Base-by-base conservation (phyloP, 208 protist species). In the Wallacemonas sp. region DNA sequence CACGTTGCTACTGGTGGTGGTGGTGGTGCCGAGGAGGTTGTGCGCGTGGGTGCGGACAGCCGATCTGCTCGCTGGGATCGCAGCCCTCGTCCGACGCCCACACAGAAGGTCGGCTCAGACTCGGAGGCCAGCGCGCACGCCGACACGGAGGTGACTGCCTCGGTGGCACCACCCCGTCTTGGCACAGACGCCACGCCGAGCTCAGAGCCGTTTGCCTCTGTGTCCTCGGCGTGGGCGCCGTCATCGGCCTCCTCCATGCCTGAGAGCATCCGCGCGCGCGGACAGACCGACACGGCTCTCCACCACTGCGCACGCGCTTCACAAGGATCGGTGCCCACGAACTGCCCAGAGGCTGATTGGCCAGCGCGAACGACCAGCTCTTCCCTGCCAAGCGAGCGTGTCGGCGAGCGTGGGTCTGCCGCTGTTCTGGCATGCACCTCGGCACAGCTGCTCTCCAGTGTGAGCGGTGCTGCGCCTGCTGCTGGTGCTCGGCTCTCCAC, bases 401-500 rank as follows among this genome's bases (percentile, higher is more conserved):
- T 41, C 36, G n/a, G 36, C 36, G 14, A 6, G 36, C 36, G 36
- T 14, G 14, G 36, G 14, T 17, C 36, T 14, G 36, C n/a, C n/a
- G n/a, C n/a, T n/a, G 36, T 41, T 41, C 36, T 14, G 14, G 36
- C 6, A 6, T 14, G 36, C 36, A 41, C 6, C n/a, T n/a, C 6
- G 36, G 36, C 14, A 41, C 36, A 14, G 14, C 36, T 6, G 36
- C 9, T 14, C 36, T 41, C 36, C 36, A n/a, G 36, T 14, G 36
- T 41, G 9, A 41, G 9, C 36, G 36, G 9, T n/a, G 44, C 12
- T 19, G 9, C 5, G 24, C 12, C n/a, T 33, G 27, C 47, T 27
- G n/a, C 17, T n/a, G 12, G 14, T 22, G 28, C 51, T 24, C 56
- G 42, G 1, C 59, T 58, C 44, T 75, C 68, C 60, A 77, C 80